Conservation (phyloP, 1,284 basidiomycete species). For the Ceratobasidium theobromae region DNA sequence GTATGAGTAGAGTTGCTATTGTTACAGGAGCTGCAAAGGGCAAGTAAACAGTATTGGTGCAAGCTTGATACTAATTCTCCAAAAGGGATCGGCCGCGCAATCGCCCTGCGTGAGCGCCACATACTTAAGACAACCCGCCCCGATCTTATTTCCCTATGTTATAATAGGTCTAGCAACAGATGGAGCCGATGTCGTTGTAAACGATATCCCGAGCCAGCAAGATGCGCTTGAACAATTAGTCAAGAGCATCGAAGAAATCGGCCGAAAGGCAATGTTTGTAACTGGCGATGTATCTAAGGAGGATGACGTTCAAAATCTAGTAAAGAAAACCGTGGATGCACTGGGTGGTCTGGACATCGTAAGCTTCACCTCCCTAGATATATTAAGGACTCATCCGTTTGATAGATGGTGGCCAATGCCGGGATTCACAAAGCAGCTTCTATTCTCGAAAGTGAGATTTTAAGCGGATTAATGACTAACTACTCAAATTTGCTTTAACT, state of each 20-base stretch:
- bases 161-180: conserved; percentile 45
- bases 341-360: conserved; percentile 35
- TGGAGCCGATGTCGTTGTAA: conserved; percentile 47
- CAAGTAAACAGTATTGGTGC: neutral
- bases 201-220: conserved; percentile 43
- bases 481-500: too few relatives aligned
- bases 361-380: neutral
- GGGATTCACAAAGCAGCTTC: conserved; percentile 36
- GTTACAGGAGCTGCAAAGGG: conserved; percentile 45
- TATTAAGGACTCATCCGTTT: conserved; percentile 15
- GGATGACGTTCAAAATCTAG: conserved; percentile 37
- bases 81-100: conserved; percentile 51
- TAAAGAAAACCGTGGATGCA: conserved; percentile 32
- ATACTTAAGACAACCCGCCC: too few relatives aligned
- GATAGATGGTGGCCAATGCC: conserved; percentile 38
- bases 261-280: conserved; percentile 17
- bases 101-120: conserved; percentile 42
- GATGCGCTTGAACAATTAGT: conserved; percentile 37
- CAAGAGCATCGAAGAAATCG: conserved; percentile 27
- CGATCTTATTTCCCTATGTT: neutral
- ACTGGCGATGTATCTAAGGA: conserved; percentile 37
- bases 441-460: too few relatives aligned
- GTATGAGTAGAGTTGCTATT: conserved; percentile 41
- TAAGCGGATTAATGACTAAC: too few relatives aligned
- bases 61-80: too few relatives aligned